Conservation (phyloP, 83 land plant species). For the Diphasiastrum complanatum region DNA sequence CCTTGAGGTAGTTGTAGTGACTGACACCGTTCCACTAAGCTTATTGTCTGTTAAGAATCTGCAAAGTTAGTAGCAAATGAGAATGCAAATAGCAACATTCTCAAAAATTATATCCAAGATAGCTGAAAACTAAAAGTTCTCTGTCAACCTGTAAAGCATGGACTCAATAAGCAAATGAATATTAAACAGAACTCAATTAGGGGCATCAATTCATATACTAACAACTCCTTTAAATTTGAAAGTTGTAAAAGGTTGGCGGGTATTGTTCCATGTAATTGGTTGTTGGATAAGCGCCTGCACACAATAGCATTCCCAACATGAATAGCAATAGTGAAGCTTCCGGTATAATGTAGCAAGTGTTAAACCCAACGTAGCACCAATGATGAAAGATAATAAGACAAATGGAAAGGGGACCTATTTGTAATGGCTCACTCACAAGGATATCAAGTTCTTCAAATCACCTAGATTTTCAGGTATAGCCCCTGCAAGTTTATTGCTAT, state of each 20-base stretch:
- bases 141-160: background rate
- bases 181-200: no score
- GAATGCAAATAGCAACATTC: background rate
- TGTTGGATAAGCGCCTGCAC: conserved; percentile 22
- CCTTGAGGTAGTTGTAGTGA: background rate
- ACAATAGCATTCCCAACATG: background rate
- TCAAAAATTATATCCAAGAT: background rate
- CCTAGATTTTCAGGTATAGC: conserved; percentile 11
- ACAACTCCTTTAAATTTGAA: conserved; percentile 19
- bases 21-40: conserved; percentile 10
- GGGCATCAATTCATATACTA: background rate
- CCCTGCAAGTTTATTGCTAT: conserved; percentile 12
- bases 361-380: background rate
- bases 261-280: conserved; percentile 7
- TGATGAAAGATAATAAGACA: background rate
- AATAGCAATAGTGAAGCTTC: background rate
- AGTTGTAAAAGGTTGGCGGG: conserved; percentile 13
- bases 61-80: background rate
- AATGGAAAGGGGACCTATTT: background rate
- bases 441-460: conserved; percentile 15
- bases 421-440: conserved; percentile 9
- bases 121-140: background rate
- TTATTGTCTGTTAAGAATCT: conserved; percentile 12
- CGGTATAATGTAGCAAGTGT: background rate
- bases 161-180: background rate